phyloP scores from a whole-genome alignment of 768 basidiomycete species.

The Suillus luteus region DNA sequence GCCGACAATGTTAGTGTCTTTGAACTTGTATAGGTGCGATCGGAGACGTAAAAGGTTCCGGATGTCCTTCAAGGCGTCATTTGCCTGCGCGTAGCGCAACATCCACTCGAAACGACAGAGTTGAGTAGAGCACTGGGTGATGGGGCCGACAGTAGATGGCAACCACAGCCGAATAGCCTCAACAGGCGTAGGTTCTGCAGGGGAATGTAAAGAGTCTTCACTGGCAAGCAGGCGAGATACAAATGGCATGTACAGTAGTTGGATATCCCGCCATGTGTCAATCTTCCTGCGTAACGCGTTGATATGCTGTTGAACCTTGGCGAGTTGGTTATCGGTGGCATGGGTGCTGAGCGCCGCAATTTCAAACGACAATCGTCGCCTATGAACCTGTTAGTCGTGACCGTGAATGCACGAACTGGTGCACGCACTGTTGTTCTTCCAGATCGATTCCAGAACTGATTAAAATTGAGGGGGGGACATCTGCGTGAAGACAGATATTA shows the following conservation, averaged over 20 bases:
- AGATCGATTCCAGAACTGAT: constrained; percentile 19
- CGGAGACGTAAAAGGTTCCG: neutral
- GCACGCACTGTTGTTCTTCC: constrained; percentile 20
- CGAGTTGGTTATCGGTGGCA: neutral
- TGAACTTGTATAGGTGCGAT: constrained; percentile 7
- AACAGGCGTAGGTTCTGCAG: neutral
- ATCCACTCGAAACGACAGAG: constrained; percentile 23
- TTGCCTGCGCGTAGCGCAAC: constrained; percentile 27
- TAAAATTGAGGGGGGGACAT: constrained; percentile 14
- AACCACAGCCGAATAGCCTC: neutral
- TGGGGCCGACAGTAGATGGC: neutral
- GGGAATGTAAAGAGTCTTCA: neutral
- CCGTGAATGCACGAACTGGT: neutral
- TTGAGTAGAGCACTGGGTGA: constrained; percentile 2
- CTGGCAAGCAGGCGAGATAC: neutral
- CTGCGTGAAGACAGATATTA: constrained; percentile 10
- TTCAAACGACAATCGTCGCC: neutral
- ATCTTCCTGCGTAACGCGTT: neutral
- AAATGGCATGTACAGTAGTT: neutral
- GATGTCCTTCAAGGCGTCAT: constrained; percentile 5
- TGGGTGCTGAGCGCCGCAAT: neutral
- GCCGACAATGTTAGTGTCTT: constrained; percentile 7
- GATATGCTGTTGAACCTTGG: neutral
- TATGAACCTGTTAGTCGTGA: neutral
- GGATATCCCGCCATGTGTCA: neutral